Conservation (phyloP, 805 yeast species). For the Dipodascopsis uninucleata region DNA sequence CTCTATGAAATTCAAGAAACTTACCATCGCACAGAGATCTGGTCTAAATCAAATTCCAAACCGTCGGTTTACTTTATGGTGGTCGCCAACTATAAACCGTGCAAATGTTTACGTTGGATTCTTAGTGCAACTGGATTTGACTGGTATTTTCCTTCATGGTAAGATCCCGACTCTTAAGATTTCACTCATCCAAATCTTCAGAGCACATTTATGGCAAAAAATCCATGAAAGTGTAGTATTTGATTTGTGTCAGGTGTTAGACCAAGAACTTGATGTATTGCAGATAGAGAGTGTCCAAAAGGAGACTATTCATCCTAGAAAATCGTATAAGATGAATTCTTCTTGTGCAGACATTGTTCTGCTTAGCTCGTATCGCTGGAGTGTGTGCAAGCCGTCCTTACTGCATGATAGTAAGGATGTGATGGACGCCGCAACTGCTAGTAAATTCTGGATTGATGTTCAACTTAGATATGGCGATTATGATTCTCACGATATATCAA, state of each 20-base stretch:
- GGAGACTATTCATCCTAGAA: constrained; percentile 92
- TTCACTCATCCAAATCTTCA: constrained; percentile 89
- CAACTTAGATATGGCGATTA: constrained; percentile 95
- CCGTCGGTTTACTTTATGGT: constrained; percentile 95
- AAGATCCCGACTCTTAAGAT: constrained; percentile 96
- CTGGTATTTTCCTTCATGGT: constrained; percentile 96
- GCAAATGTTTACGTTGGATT: constrained; percentile 98
- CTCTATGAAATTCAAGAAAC: constrained; percentile 85
- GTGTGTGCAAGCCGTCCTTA: constrained; percentile 69
- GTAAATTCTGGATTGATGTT: constrained; percentile 89
- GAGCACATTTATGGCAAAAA: constrained; percentile 99
- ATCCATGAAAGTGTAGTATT: constrained; percentile 93
- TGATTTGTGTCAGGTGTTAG: constrained; percentile 88
- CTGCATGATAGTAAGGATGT: constrained; percentile 67
- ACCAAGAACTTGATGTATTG: constrained; percentile 75
- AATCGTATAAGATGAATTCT: constrained; percentile 94
- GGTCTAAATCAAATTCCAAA: constrained; percentile 97
- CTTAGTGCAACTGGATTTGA: constrained; percentile 88
- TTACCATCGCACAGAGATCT: constrained; percentile 95
- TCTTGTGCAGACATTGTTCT: constrained; percentile 88
- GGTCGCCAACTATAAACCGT: constrained; percentile 98
- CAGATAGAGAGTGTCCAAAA: constrained; percentile 84
- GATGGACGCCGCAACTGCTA: constrained; percentile 52
- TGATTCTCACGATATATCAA: constrained; percentile 93
- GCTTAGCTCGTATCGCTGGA: constrained; percentile 75